A percentile compares a stretch with the other conserved stretches of the same genome.
Evolutionary conservation across 2,329 filamentous ascomycete genomes (phyloP).

Genomic region (Ophiostoma triangulosporum): DNA sequence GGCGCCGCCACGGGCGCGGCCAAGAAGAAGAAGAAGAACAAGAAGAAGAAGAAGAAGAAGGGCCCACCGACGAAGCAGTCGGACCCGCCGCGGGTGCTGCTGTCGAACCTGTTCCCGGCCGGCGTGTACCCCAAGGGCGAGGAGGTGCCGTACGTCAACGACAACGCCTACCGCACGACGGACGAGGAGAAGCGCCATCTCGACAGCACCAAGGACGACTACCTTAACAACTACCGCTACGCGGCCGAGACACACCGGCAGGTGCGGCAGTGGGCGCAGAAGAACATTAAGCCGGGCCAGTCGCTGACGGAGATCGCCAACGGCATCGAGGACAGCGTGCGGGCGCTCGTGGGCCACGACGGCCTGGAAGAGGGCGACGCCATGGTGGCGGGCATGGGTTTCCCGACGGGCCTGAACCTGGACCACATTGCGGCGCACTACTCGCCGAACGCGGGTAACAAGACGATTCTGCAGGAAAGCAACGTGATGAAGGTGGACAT

Average conservation of each 20-base stretch:
- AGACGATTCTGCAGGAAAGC: slow-evolving; percentile 53
- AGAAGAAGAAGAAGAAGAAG: slow-evolving; percentile 68
- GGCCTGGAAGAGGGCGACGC: slow-evolving; percentile 67
- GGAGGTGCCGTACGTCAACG: slow-evolving; percentile 62
- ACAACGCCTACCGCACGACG: slow-evolving; percentile 68
- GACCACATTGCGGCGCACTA: slow-evolving; percentile 77
- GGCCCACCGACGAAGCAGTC: slow-evolving; percentile 55
- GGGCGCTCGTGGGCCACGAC: slow-evolving; percentile 59
- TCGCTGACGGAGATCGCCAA: slow-evolving; percentile 66
- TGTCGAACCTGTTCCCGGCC: slow-evolving; percentile 62
- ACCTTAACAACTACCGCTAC: slow-evolving; percentile 63
- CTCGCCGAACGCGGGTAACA: slow-evolving; percentile 73
- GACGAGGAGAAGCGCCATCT: slow-evolving; percentile 74
- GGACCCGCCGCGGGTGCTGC: slow-evolving; percentile 59
- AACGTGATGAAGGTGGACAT: slow-evolving; percentile 79
- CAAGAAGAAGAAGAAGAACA: slow-evolving; percentile 32
- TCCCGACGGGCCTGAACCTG: slow-evolving; percentile 68
- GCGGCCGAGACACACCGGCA: slow-evolving; percentile 70
- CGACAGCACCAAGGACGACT: slow-evolving; percentile 67
- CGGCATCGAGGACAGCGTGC: slow-evolving; percentile 67
- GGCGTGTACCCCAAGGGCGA: slow-evolving; percentile 63
- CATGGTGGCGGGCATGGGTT: slow-evolving; percentile 65
- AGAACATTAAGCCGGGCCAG: slow-evolving; percentile 67
- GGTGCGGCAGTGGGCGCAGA: slow-evolving; percentile 67
- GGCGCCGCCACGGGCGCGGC: slow-evolving; percentile 23